Base-by-base conservation (phyloP, 306 rosid species). In the Boehmeria nivea region DNA sequence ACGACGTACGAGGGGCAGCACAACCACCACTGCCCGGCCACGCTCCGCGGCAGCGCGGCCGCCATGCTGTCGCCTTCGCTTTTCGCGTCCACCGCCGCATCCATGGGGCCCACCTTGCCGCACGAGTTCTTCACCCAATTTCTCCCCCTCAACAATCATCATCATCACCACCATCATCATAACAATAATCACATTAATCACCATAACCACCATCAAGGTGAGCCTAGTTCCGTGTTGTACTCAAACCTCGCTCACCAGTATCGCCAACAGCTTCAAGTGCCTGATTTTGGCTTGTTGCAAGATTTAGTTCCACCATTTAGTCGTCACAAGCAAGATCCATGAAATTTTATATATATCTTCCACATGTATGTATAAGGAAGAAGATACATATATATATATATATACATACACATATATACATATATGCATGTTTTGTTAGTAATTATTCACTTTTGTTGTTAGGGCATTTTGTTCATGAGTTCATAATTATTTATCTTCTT, bases 1-100 rank as follows among this genome's bases (percentile, higher is more conserved):
- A 85, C 97, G 54, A 89, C 97, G 22, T 89, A 88, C 16, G 97
- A 88, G 72, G 97, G 97, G 16, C 83, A 83, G 64, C 97, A 88
- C 74, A 85, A 70, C 73, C 97, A 88, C 68, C 94, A 78, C 43
- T 82, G 81, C 25, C 97, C 97, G 3, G 88, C 91, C 2, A 88
- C 88, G 20, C 84, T 85, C 0, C 62, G 97, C 0, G 91, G 88
- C 22, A 83, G 70, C 49, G 74, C 90, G 7, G 67, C 81, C 0
- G 75, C 71, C 51, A 76, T 80, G 78, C 48, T 88, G 21, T 63
- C 84, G 2, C 77, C 81, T 60, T 70, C 82, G 3, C 40, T 78
- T 36, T 64, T 72, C 48, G 65, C 69, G n/a, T 63, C 89, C 27
- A 60, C 81, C 6, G 55, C 83, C 2, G n/a, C n/a, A n/a, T n/a